Conservation (phyloP, 2,329 filamentous ascomycete genomes). For the Xylaria arbuscula region DNA sequence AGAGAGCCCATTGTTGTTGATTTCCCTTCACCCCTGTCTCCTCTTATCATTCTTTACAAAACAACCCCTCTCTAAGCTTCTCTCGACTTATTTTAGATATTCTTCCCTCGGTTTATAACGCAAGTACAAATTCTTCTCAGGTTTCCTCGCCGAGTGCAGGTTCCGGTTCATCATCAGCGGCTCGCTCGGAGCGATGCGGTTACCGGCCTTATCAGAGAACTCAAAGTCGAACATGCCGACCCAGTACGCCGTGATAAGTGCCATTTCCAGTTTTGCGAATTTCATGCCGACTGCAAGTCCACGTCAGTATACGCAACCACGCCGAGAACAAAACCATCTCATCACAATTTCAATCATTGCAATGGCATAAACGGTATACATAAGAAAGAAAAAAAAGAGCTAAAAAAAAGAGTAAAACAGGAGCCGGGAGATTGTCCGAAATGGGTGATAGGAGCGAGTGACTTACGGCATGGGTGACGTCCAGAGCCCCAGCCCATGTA, state of each 20-base stretch:
- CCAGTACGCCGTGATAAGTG: constrained; percentile 61
- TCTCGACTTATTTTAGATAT: constrained; percentile 31
- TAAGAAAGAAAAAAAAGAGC: neutral
- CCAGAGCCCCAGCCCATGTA: constrained; percentile 45
- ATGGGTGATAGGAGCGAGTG: neutral
- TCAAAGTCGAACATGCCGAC: constrained; percentile 58
- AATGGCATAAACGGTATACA: too few relatives aligned
- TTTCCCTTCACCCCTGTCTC: neutral
- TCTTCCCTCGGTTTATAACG: constrained; percentile 49
- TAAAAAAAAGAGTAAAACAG: neutral
- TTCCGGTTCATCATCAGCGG: constrained; percentile 53
- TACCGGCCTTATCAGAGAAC: constrained; percentile 53
- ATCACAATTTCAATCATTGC: neutral
- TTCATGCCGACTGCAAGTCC: constrained; percentile 47
- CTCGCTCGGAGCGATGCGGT: constrained; percentile 37
- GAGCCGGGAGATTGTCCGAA: neutral
- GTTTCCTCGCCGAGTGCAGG: constrained; percentile 55
- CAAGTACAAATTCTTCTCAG: constrained; percentile 50
- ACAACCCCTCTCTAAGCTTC: constrained; percentile 15
- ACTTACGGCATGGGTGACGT: constrained; percentile 55
- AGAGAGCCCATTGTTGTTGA: neutral
- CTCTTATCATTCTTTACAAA: constrained; percentile 1
- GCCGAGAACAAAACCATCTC: neutral
- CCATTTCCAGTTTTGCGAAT: constrained; percentile 63
- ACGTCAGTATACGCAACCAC: neutral